Conservation (phyloP, 805 yeast genomes). For the Kodamaea nitidulidarum region DNA sequence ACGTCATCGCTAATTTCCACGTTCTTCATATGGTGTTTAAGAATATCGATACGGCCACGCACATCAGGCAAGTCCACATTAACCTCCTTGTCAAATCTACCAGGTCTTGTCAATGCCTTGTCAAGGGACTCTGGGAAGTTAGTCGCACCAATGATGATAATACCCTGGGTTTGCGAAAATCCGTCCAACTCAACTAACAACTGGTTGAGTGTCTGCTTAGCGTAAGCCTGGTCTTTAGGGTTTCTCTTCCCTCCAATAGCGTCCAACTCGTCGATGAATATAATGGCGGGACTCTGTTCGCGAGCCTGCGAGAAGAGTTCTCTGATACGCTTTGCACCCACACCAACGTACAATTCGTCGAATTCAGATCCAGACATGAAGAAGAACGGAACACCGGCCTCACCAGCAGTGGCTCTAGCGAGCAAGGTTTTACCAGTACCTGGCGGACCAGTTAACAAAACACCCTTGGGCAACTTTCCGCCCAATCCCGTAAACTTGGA, state of each 20-base stretch:
- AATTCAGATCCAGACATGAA: slow-evolving; percentile 98
- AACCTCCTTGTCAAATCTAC: slow-evolving; percentile 94
- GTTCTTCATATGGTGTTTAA: slow-evolving; percentile 86
- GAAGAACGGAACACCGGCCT: slow-evolving; percentile 97
- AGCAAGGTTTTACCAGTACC: slow-evolving; percentile 97
- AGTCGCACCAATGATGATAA: slow-evolving; percentile 96
- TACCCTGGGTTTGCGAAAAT: slow-evolving; percentile 85
- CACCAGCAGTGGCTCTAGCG: slow-evolving; percentile 98
- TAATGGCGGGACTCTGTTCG: slow-evolving; percentile 92
- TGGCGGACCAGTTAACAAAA: slow-evolving; percentile 94
- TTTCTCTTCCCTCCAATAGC: slow-evolving; percentile 98
- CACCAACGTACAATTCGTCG: slow-evolving; percentile 97
- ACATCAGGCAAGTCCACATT: slow-evolving; percentile 96
- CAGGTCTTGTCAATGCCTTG: slow-evolving; percentile 97
- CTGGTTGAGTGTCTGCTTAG: slow-evolving; percentile 95
- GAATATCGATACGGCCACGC: slow-evolving; percentile 90
- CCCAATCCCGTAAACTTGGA: slow-evolving; percentile 94
- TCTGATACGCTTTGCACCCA: slow-evolving; percentile 96
- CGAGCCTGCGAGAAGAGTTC: slow-evolving; percentile 92
- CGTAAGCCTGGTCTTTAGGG: slow-evolving; percentile 96
- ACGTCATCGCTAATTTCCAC: slow-evolving; percentile 83
- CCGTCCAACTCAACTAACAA: slow-evolving; percentile 95
- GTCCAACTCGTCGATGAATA: slow-evolving; percentile 95
- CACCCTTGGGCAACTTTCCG: slow-evolving; percentile 97
- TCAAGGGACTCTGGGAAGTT: slow-evolving; percentile 96